A percentile compares a stretch with the other conserved stretches of the same genome.
Conservation (phyloP, 2,329 filamentous ascomycete genomes). For the Phialophora expanda region DNA sequence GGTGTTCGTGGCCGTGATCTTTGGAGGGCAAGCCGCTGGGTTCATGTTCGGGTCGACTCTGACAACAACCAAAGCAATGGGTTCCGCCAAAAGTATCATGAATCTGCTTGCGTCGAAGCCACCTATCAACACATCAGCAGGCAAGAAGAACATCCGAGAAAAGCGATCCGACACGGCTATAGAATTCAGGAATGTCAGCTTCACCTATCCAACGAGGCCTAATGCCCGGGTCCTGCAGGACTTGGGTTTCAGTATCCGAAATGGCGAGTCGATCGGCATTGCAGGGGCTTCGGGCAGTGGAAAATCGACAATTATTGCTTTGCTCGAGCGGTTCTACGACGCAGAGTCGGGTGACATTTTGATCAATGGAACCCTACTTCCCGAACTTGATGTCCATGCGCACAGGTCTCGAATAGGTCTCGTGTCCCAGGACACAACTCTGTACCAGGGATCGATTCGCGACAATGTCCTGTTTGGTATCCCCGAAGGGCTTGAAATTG, state of each 20-base stretch:
- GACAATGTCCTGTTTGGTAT: slow-evolving; percentile 84
- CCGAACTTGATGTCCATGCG: slow-evolving; percentile 65
- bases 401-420: slow-evolving; percentile 70
- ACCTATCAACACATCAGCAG: too few relatives aligned
- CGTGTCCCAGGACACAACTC: slow-evolving; percentile 88
- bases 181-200: slow-evolving; percentile 6
- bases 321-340: slow-evolving; percentile 93
- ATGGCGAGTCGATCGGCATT: slow-evolving; percentile 61
- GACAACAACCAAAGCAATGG: not conserved
- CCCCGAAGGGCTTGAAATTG: slow-evolving; percentile 69
- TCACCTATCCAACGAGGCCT: slow-evolving; percentile 59
- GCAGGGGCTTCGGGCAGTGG: slow-evolving; percentile 91
- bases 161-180: not conserved
- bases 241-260: slow-evolving; percentile 60
- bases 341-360: slow-evolving; percentile 76
- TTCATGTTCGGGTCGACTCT: not conserved
- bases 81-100: not conserved
- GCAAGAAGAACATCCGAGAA: not conserved
- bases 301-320: slow-evolving; percentile 88
- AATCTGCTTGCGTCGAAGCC: not conserved
- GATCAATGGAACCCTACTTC: slow-evolving; percentile 80
- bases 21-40: slow-evolving; percentile 42
- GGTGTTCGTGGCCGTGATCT: slow-evolving; percentile 50
- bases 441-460: slow-evolving; percentile 87
- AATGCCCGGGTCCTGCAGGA: slow-evolving; percentile 60